These are phyloP conservation scores for Acer negundo DNA, from an alignment of 345 rosid species.

Conservation along the genomic window DNA sequence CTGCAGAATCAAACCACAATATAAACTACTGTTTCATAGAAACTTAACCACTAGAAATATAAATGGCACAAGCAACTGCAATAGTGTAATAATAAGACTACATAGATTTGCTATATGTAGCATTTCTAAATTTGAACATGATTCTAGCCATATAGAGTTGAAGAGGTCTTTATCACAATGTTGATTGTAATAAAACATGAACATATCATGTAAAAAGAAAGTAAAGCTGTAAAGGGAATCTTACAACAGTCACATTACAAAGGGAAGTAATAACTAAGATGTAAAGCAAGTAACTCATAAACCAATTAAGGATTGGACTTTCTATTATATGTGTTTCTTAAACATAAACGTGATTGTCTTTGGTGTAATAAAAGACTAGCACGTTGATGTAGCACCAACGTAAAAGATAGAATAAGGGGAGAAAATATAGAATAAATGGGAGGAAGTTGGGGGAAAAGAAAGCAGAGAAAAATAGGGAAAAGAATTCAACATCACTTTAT, in stretches of 20 bases:
- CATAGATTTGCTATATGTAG: not conserved
- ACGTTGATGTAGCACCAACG: no score
- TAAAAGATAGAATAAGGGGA: no score
- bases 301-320: not conserved
- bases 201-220: not conserved
- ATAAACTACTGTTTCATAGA: not conserved
- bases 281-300: not conserved
- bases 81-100: not conserved
- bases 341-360: not conserved
- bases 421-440: no score
- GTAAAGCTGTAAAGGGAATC: not conserved
- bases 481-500: no score
- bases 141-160: not conserved
- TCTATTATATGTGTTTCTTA: not conserved
- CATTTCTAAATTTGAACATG: not conserved
- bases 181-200: not conserved
- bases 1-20: slow-evolving; percentile 29
- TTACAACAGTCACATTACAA: not conserved
- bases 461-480: no score
- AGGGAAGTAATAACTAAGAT: not conserved
- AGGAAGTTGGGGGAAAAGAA: no score
- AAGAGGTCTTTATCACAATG: not conserved
- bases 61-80: not conserved
- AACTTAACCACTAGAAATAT: not conserved
- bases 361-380: not conserved